A percentile compares a stretch with the other conserved stretches of the same genome.
Conservation (phyloP, 2,329 filamentous ascomycete species). For the Teratosphaeria gauchensis region DNA sequence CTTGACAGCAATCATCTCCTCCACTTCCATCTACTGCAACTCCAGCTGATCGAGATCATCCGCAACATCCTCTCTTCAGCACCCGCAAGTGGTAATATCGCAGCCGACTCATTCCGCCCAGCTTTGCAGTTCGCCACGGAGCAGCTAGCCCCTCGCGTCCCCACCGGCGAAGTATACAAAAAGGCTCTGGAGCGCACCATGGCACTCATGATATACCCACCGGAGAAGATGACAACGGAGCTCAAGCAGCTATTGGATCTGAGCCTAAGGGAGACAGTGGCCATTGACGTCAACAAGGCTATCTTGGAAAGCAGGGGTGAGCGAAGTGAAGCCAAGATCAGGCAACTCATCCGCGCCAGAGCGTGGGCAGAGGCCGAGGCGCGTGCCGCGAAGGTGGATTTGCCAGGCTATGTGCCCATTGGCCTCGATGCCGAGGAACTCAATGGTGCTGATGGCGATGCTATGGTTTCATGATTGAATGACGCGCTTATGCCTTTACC, state of each 20-base stretch:
- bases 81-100: conserved; percentile 35
- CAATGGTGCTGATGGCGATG: conserved; percentile 25
- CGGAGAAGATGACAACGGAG: conserved; percentile 67
- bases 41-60: conserved; percentile 92
- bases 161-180: conserved; percentile 70
- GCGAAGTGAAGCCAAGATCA: conserved; percentile 70
- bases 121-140: conserved; percentile 81
- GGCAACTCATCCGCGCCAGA: conserved; percentile 69
- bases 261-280: conserved; percentile 70
- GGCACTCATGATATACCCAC: conserved; percentile 78
- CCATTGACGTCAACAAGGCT: conserved; percentile 78
- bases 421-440: conserved; percentile 28
- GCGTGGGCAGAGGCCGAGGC: conserved; percentile 72
- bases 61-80: conserved; percentile 45
- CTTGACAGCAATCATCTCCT: conserved; percentile 72
- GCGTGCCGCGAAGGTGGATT: conserved; percentile 29
- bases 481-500: background rate
- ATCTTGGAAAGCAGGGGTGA: conserved; percentile 66
- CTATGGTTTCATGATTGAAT: conserved; percentile 18
- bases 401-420: conserved; percentile 32
- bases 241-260: conserved; percentile 70
- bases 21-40: conserved; percentile 79
- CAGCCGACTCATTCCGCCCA: conserved; percentile 65
- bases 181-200: conserved; percentile 87
- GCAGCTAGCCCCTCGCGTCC: conserved; percentile 77